phyloP scores from a whole-genome alignment of 352 stramenopile species.

The Pythium scleroteichum region DNA sequence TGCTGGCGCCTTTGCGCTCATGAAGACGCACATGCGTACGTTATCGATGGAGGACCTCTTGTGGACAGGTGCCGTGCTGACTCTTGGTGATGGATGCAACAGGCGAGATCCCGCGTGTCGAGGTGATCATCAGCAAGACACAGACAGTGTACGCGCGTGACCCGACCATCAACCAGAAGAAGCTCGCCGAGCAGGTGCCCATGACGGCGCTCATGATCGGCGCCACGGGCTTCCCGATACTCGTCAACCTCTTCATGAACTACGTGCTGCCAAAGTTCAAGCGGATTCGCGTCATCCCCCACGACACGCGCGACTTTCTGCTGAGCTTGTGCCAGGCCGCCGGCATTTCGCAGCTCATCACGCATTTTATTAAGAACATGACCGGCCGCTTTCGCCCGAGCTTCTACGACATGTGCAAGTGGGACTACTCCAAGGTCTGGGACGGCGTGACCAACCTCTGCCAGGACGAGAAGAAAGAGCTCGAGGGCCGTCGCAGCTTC shows the following conservation, averaged over 20 bases:
- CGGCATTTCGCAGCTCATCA: constrained; percentile 54
- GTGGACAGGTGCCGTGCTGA: background rate
- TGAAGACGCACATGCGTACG: constrained; percentile 55
- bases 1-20: constrained; percentile 50
- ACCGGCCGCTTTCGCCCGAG: constrained; percentile 68
- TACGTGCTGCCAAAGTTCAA: constrained; percentile 51
- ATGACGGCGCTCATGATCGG: constrained; percentile 47
- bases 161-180: constrained; percentile 57
- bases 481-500: constrained; percentile 71
- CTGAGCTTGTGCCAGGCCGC: constrained; percentile 58
- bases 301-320: constrained; percentile 77
- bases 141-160: constrained; percentile 54
- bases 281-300: constrained; percentile 46
- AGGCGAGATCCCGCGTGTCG: constrained; percentile 58
- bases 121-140: constrained; percentile 48
- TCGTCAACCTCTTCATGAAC: constrained; percentile 58
- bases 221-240: constrained; percentile 40
- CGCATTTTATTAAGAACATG: constrained; percentile 73
- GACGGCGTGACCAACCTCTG: constrained; percentile 68
- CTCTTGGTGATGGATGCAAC: too few relatives aligned
- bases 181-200: constrained; percentile 57
- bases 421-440: constrained; percentile 65
- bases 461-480: constrained; percentile 42
- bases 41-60: background rate
- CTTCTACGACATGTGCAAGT: constrained; percentile 80